phyloP scores from a whole-genome alignment of 441 rosid species.

The Macaranga tanarius region DNA sequence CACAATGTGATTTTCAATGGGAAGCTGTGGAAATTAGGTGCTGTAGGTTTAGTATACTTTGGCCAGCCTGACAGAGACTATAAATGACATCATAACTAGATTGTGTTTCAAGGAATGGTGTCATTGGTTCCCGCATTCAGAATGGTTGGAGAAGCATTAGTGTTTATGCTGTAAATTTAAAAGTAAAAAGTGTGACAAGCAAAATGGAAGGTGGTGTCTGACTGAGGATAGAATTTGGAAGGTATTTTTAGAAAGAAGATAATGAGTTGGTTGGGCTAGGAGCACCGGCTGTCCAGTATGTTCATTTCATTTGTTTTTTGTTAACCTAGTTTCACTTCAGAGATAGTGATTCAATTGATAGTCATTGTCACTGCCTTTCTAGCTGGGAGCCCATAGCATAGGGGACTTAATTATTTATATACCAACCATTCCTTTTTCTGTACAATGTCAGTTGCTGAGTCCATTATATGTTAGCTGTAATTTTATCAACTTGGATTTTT shows the following conservation, averaged over 20 bases:
- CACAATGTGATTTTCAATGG: conserved; percentile 34
- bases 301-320: neutral
- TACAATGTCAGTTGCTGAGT: neutral
- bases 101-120: conserved; percentile 12
- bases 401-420: neutral
- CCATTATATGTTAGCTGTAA: neutral
- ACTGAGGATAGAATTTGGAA: conserved; percentile 15
- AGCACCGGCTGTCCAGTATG: conserved; percentile 3
- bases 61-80: conserved; percentile 20
- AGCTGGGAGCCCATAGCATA: neutral
- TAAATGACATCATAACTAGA: conserved; percentile 16
- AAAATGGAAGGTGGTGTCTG: conserved; percentile 10
- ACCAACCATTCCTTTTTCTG: neutral
- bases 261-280: conserved; percentile 14
- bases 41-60: conserved; percentile 20
- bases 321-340: conserved; percentile 17
- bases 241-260: conserved; percentile 7
- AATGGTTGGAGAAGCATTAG: conserved; percentile 13
- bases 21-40: conserved; percentile 36
- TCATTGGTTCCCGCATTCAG: conserved; percentile 19
- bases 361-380: neutral
- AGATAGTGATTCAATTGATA: conserved; percentile 20
- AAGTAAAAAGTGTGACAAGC: conserved; percentile 8
- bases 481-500: too few species aligned
- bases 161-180: conserved; percentile 30